Conservation (phyloP, 78 protist genomes). For the Dictyostelium citrinum region DNA sequence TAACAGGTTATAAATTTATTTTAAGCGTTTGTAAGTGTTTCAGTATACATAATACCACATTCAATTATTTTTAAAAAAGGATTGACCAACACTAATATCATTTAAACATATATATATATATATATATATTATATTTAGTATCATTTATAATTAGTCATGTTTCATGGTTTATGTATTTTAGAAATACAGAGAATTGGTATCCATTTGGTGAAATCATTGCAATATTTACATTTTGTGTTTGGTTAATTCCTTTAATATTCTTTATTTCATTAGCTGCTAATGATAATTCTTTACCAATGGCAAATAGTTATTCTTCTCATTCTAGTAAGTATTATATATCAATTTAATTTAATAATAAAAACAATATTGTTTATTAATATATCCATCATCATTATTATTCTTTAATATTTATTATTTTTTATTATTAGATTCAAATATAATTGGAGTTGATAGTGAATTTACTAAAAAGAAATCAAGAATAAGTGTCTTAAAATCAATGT, state of each 20-base stretch:
- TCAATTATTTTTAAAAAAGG: too few relatives aligned
- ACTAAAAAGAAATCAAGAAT: conserved; percentile 13
- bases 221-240: conserved; percentile 63
- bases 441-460: conserved; percentile 51
- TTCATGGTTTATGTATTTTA: conserved; percentile 64
- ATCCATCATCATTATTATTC: neutral
- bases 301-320: neutral
- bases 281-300: conserved; percentile 42
- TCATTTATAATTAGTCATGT: conserved; percentile 46
- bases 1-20: conserved; percentile 49
- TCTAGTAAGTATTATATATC: conserved; percentile 10
- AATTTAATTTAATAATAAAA: neutral
- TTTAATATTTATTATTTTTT: too few relatives aligned
- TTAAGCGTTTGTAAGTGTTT: conserved; percentile 29
- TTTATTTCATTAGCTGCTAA: conserved; percentile 69
- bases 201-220: conserved; percentile 57
- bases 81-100: too few relatives aligned
- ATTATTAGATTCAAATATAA: neutral
- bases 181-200: conserved; percentile 20
- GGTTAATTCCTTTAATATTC: conserved; percentile 75
- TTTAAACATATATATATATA: neutral
- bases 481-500: conserved; percentile 43
- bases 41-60: too few relatives aligned
- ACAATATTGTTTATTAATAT: neutral
- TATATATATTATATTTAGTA: neutral